phyloP scores from a whole-genome alignment of 257 asterid genomes.

The Ligustrum vulgare region DNA sequence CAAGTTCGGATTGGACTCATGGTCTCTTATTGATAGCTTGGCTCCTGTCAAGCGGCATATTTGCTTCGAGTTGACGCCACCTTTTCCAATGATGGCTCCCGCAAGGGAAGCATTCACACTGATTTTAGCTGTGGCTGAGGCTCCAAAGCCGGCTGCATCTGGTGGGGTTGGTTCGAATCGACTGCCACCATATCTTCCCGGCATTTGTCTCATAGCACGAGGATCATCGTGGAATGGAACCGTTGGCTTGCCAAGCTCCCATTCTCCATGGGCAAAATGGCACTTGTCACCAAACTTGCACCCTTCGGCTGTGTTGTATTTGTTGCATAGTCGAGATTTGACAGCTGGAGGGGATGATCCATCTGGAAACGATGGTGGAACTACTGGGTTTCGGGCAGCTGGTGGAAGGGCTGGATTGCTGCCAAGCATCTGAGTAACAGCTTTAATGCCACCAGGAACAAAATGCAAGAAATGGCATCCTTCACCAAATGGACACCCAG shows the following conservation, averaged over 20 bases:
- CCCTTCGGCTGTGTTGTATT: constrained; percentile 52
- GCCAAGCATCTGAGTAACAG: constrained; percentile 25
- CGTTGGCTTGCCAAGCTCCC: constrained; percentile 40
- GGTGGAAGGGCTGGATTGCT: constrained; percentile 27
- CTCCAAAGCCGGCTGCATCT: constrained; percentile 46
- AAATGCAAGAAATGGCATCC: constrained; percentile 54
- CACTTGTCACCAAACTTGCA: constrained; percentile 59
- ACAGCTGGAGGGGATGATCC: not conserved
- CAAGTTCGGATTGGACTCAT: constrained; percentile 42
- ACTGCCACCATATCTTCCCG: constrained; percentile 25
- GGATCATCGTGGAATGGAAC: constrained; percentile 32
- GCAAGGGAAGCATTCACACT: constrained; percentile 56
- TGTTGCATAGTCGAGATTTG: constrained; percentile 38
- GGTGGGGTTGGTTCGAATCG: constrained; percentile 31
- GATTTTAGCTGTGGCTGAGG: constrained; percentile 54
- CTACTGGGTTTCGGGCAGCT: not conserved
- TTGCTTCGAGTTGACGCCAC: constrained; percentile 51
- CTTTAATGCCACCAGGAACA: constrained; percentile 38
- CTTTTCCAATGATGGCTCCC: constrained; percentile 58
- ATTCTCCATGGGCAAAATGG: constrained; percentile 50
- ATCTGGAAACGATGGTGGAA: not conserved
- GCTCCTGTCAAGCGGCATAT: constrained; percentile 51
- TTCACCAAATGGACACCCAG: constrained; percentile 58
- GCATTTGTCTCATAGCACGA: constrained; percentile 21
- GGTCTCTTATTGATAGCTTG: constrained; percentile 50